Evolutionary conservation across 306 rosid species (phyloP).

Genomic region (Carpinus fangiana): DNA sequence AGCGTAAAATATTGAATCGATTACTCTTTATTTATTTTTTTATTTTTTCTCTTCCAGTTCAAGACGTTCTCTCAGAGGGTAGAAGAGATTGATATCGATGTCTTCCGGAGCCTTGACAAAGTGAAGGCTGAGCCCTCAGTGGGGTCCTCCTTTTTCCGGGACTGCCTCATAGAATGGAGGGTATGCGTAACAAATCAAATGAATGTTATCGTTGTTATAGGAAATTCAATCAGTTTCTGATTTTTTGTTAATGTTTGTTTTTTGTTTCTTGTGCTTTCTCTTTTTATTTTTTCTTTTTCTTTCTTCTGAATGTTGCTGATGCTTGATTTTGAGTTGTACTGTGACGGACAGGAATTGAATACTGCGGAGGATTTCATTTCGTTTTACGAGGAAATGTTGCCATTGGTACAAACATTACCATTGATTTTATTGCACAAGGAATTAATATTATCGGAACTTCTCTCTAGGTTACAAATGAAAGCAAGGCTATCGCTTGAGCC

Average conservation of each 20-base stretch:
- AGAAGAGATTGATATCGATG: conserved; percentile 69
- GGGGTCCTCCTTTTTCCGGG: conserved; percentile 82
- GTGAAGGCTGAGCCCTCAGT: conserved; percentile 71
- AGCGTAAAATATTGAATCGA: not conserved
- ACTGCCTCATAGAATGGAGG: conserved; percentile 88
- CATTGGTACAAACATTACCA: conserved; percentile 70
- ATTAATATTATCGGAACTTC: conserved; percentile 55
- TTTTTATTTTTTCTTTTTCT: not conserved
- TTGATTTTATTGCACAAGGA: conserved; percentile 78
- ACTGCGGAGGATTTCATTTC: conserved; percentile 89
- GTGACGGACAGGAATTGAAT: conserved; percentile 67
- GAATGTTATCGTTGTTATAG: too few species aligned
- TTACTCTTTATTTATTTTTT: not conserved
- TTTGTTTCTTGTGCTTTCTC: too few species aligned
- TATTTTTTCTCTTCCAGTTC: conserved; percentile 53
- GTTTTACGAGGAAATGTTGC: conserved; percentile 66
- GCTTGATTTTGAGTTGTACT: conserved; percentile 14
- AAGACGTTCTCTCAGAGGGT: conserved; percentile 64
- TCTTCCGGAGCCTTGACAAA: conserved; percentile 63
- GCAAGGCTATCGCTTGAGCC: conserved; percentile 90
- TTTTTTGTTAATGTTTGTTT: not conserved
- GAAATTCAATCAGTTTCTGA: not conserved
- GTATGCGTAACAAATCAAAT: conserved; percentile 35
- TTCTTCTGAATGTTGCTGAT: not conserved
- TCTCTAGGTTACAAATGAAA: conserved; percentile 64